phyloP scores from a whole-genome alignment of 2,329 filamentous ascomycete genomes.

The Cylindrodendrum hubeiense region DNA sequence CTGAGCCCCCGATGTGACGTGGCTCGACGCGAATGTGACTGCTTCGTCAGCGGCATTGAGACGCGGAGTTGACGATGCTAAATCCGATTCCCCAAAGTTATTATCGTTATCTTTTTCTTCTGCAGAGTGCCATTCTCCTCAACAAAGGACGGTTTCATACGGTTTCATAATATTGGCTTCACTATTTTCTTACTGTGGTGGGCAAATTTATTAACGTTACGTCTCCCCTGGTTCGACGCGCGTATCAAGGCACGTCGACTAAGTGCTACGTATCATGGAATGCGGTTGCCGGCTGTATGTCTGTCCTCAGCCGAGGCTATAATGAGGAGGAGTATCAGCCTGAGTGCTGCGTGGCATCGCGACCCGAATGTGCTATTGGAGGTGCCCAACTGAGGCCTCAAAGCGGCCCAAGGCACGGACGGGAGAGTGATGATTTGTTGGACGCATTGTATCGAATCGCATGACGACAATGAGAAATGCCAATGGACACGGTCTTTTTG shows the following conservation, averaged over 20 bases:
- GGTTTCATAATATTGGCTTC: neutral
- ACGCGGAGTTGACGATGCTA: neutral
- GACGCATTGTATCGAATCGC: neutral
- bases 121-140: neutral
- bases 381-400: neutral
- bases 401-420: neutral
- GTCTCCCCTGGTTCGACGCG: neutral
- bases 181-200: too few relatives aligned
- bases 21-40: neutral
- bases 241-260: neutral
- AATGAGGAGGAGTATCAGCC: too few relatives aligned
- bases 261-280: neutral
- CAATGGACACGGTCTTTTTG: neutral
- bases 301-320: too few relatives aligned
- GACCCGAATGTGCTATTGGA: neutral
- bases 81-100: neutral
- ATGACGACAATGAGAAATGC: neutral
- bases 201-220: neutral
- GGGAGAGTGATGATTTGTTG: neutral
- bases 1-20: neutral
- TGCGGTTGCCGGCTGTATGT: neutral
- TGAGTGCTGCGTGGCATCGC: neutral
- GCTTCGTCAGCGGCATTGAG: neutral
- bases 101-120: neutral
- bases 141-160: neutral